Evolutionary conservation across 306 rosid genomes (phyloP), one percentile per base, ranked within the genome.

Genomic region (Cucurbita maxima): DNA sequence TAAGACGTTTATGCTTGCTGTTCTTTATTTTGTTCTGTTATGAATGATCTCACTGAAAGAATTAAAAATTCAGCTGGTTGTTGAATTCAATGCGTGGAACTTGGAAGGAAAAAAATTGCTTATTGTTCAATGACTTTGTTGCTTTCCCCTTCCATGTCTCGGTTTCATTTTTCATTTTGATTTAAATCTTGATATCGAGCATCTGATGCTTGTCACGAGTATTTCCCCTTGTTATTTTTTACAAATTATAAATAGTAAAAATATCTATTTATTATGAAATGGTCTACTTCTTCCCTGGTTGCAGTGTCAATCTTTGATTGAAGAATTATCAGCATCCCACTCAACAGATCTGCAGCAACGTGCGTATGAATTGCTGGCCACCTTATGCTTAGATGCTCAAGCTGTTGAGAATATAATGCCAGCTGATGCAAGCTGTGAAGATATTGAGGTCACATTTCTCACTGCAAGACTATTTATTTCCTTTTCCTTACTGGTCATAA

Each of bases 271-370:
- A 5, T 37, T 20, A 48, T 69, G 34, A 30, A 30, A 30, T 47
- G 58, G 14, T 14, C 54, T 45, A n/a, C 5, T 52, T 75, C 70
- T 66, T 75, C 77, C 81, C 76, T 58, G 40, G 73, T 51, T 79
- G 71, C 81, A 92, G 96, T 89, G 92, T 81, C 96, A 92, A 80
- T 81, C 88, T 72, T 85, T 92, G 82, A 77, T 89, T 72, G 97
- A 92, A 83, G 96, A 86, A 75, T 75, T 89, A 79, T 82, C 89
- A 60, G 96, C 97, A 41, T 89, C 97, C 76, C 85, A 91, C 83
- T 91, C 93, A 59, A 89, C 92, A 25, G 97, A 92, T 84, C 78
- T 92, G 87, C 96, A 92, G 85, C 97, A 92, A 76, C 96, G 95
- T 75, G 94, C 97, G 10, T 89, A 92, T 83, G 97, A 92, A 83